Conservation (phyloP, 1,284 basidiomycete genomes). For the Marasmius fiardii region DNA sequence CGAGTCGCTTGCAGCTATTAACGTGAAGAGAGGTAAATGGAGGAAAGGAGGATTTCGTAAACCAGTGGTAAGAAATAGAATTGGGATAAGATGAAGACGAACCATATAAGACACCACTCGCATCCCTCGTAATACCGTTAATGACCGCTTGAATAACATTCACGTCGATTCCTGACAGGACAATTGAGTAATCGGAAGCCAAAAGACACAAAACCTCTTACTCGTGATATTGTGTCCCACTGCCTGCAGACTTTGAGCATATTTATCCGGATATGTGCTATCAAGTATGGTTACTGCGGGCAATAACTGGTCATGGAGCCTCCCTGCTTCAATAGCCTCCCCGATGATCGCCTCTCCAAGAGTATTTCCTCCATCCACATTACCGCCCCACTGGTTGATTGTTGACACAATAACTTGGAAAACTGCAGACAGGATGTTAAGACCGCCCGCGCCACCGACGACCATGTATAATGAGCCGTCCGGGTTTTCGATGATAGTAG, state of each 20-base stretch:
- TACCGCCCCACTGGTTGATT: constrained; percentile 67
- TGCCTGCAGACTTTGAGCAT: constrained; percentile 52
- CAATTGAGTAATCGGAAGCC: neutral
- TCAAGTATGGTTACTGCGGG: constrained; percentile 69
- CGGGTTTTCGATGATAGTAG: constrained; percentile 74
- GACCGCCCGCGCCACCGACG: constrained; percentile 86
- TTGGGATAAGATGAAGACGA: no score
- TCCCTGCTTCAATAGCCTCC: constrained; percentile 78
- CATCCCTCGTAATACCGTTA: constrained; percentile 2
- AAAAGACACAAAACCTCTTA: constrained; percentile 26
- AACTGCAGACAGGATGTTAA: constrained; percentile 79
- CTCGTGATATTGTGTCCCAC: constrained; percentile 75
- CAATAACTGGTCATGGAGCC: constrained; percentile 92
- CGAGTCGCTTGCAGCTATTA: constrained; percentile 75
- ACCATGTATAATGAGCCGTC: constrained; percentile 72
- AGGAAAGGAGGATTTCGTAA: neutral
- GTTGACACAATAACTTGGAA: constrained; percentile 78
- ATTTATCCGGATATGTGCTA: constrained; percentile 47
- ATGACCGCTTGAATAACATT: constrained; percentile 75
- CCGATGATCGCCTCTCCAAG: constrained; percentile 74
- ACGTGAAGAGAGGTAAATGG: neutral
- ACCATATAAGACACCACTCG: constrained; percentile 57
- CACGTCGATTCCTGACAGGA: constrained; percentile 38
- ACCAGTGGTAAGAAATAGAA: no score
- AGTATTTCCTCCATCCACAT: constrained; percentile 50